Conservation (phyloP, 1,139 yeast genomes). For the Scheffersomyces segobiensis region DNA sequence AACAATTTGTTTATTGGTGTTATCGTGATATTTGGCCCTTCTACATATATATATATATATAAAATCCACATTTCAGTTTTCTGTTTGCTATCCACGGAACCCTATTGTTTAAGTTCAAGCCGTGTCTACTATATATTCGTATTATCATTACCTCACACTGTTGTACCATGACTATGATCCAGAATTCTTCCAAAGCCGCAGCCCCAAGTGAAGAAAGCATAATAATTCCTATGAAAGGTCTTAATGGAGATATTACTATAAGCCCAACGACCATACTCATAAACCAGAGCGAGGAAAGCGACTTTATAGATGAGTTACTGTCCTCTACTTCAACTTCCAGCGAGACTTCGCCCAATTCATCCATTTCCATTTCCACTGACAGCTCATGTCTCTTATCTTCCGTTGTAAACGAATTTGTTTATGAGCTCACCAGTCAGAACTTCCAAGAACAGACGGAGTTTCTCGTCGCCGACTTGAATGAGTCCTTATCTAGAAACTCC, state of each 20-base stretch:
- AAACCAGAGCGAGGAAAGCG: neutral
- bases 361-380: neutral
- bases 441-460: conserved; percentile 9
- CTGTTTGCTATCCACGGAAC: no score
- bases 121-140: neutral
- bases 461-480: conserved; percentile 22
- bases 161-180: neutral
- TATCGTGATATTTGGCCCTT: neutral
- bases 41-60: neutral
- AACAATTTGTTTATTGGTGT: neutral
- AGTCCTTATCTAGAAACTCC: conserved; percentile 30
- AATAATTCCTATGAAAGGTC: neutral
- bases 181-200: neutral
- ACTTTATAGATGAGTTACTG: neutral
- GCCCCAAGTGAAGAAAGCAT: neutral
- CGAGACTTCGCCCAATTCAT: neutral
- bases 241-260: neutral
- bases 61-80: neutral
- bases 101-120: neutral
- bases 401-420: neutral
- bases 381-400: neutral
- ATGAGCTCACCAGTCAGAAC: neutral
- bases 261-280: neutral
- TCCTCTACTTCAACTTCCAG: neutral
- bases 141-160: neutral